Evolutionary conservation across 495 filamentous ascomycete genomes (phyloP).

Genomic region (Xylaria sp.): DNA sequence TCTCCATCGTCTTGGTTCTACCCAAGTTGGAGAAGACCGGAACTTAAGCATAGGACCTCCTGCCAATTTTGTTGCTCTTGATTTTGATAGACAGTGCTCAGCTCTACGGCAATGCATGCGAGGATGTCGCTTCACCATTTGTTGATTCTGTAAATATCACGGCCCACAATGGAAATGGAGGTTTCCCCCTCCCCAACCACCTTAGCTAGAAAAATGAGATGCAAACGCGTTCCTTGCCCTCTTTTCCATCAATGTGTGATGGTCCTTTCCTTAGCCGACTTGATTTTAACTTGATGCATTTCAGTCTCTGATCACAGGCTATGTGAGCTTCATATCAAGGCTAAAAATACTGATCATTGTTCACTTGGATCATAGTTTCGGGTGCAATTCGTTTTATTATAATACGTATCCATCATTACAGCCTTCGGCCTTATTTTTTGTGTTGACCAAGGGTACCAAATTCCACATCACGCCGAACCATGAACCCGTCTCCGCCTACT

Average conservation of each 20-base stretch:
- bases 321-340: background rate
- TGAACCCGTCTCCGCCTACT: slow-evolving; percentile 61
- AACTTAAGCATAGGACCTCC: slow-evolving; percentile 18
- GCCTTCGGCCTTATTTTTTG: background rate
- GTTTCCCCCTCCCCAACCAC: background rate
- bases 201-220: background rate
- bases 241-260: background rate
- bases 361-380: background rate
- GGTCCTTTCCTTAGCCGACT: background rate
- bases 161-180: slow-evolving; percentile 34
- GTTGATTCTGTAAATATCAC: slow-evolving; percentile 43
- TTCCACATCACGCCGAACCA: slow-evolving; percentile 23
- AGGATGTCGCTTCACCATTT: slow-evolving; percentile 23
- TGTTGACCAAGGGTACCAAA: slow-evolving; percentile 27
- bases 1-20: slow-evolving; percentile 24
- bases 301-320: background rate
- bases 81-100: slow-evolving; percentile 25
- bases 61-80: slow-evolving; percentile 13
- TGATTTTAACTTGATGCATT: background rate
- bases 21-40: slow-evolving; percentile 24
- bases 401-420: background rate
- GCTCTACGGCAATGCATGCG: slow-evolving; percentile 23
- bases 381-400: background rate
- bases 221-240: background rate
- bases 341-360: background rate